Evolutionary conservation across 1,284 basidiomycete species (phyloP), one percentile per base, ranked within the genome.

Genomic region (Sutorius eximius): DNA sequence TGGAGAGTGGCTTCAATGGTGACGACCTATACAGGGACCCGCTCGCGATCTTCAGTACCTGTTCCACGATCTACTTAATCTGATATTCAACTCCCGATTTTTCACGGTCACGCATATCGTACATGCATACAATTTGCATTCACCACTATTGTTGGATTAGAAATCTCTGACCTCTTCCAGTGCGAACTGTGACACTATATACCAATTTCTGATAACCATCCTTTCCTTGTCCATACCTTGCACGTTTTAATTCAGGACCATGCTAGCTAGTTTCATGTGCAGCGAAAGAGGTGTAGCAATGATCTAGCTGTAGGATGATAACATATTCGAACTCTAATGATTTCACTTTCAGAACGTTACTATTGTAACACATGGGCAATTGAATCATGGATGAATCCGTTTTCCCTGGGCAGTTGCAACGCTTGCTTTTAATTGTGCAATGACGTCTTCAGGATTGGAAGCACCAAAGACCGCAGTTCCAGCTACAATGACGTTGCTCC

Each of bases 401-500:
- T 74, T 82, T 22, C 77, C 80, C 68, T 87, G 87, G 12, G 86
- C 91, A 20, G 79, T 74, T 60, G 90, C 79, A 34, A 97, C 87
- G 12, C 83, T 80, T 22, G 80, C 73, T 71, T 90, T 93, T 56
- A 98, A 76, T 13, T 81, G 74, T 44, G 77, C 62, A 48, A 97
- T 96, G 41, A 95, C 92, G 42, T 82, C 73, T 57, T 89, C 87
- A 0, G 97, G 92, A 62, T 88, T 79, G 18, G 83, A 71, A 16
- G 95, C 86, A 45, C 84, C 86, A 69, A 99, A 99, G 63, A 99
- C 90, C 13, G 97, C 95, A 9, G 95, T 98, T 18, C 97, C 97
- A 10, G 97, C 96, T 13, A 99, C 97, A 60, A 99, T 94, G 59
- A 99, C 95, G 69, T 99, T 99, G 70, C 94, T 93, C 38, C 94